A percentile compares a stretch with the other conserved stretches of the same genome.
Evolutionary conservation across 1,284 basidiomycete species (phyloP).

Genomic region (Cryptococcus amylolentus): DNA sequence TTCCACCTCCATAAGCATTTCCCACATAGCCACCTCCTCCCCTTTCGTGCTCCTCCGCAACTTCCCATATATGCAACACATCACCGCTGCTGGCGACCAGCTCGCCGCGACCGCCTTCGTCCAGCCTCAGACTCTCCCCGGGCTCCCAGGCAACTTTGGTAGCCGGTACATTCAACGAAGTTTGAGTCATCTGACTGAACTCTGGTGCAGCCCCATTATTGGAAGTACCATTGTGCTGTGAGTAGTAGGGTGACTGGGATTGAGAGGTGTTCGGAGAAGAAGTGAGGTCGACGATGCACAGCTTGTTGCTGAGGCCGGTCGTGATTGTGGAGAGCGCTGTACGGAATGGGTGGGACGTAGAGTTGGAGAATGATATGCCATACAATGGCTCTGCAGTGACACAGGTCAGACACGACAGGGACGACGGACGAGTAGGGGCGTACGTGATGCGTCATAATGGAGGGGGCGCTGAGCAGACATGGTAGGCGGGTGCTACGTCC

Average conservation of each 20-base stretch:
- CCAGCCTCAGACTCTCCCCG: slow-evolving; percentile 21
- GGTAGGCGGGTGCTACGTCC: neutral
- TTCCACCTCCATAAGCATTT: slow-evolving; percentile 56
- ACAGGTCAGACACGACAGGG: slow-evolving; percentile 5
- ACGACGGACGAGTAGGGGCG: slow-evolving; percentile 1
- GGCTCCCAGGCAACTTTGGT: slow-evolving; percentile 51
- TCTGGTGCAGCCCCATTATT: slow-evolving; percentile 6
- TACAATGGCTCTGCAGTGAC: slow-evolving; percentile 42
- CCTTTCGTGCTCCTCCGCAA: slow-evolving; percentile 50
- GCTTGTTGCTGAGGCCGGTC: slow-evolving; percentile 42
- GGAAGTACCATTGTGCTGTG: slow-evolving; percentile 1
- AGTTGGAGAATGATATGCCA: slow-evolving; percentile 46
- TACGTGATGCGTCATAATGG: slow-evolving; percentile 17
- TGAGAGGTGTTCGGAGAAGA: neutral
- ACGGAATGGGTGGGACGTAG: slow-evolving; percentile 36
- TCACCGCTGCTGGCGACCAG: slow-evolving; percentile 86
- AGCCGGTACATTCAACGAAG: slow-evolving; percentile 41
- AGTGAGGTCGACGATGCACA: slow-evolving; percentile 37
- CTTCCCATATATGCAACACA: slow-evolving; percentile 82
- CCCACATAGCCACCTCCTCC: slow-evolving; percentile 65
- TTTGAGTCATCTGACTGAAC: slow-evolving; percentile 34
- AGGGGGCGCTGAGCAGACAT: slow-evolving; percentile 31
- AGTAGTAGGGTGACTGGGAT: slow-evolving; percentile 6
- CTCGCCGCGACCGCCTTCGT: slow-evolving; percentile 53
- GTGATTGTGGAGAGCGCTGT: slow-evolving; percentile 42